Evolutionary conservation across 1,139 yeast species (phyloP).

Genomic region (Debaryomyces sp.): DNA sequence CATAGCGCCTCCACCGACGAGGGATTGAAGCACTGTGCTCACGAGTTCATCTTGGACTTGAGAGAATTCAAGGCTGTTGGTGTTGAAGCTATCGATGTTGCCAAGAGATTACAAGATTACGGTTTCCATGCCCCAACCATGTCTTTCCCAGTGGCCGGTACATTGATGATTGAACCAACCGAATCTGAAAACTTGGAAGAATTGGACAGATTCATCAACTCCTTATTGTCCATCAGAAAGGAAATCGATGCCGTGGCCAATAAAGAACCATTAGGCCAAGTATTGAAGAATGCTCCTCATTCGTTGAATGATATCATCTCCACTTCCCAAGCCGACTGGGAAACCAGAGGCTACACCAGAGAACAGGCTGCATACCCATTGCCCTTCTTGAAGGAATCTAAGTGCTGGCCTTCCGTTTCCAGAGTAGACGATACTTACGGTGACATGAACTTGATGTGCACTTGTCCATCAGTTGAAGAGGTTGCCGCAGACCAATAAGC

Average conservation of each 20-base stretch:
- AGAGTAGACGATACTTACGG: conserved; percentile 94
- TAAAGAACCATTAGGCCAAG: conserved; percentile 67
- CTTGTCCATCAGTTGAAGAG: conserved; percentile 85
- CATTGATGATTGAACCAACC: conserved; percentile 97
- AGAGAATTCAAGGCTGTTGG: conserved; percentile 83
- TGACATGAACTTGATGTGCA: conserved; percentile 88
- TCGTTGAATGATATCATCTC: conserved; percentile 75
- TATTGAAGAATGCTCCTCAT: conserved; percentile 91
- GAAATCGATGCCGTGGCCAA: conserved; percentile 80
- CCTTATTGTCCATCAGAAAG: conserved; percentile 77
- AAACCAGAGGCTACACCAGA: conserved; percentile 81
- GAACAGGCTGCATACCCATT: conserved; percentile 94
- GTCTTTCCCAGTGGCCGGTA: conserved; percentile 98
- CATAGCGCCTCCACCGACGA: conserved; percentile 44
- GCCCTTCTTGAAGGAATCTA: conserved; percentile 66
- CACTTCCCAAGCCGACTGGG: conserved; percentile 66
- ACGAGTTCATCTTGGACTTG: conserved; percentile 91
- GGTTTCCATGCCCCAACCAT: conserved; percentile 99
- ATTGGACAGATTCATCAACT: conserved; percentile 85
- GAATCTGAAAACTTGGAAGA: conserved; percentile 90
- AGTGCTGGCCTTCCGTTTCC: conserved; percentile 95
- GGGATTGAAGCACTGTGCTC: conserved; percentile 83
- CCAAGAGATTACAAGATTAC: conserved; percentile 95
- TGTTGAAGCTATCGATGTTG: conserved; percentile 93
- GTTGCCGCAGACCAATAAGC: conserved; percentile 35